Percentiles rank a stretch among this genome's conserved stretches.
phyloP scores from a whole-genome alignment of 2,329 filamentous ascomycete genomes.

The Verticillium zaregamsianum region DNA sequence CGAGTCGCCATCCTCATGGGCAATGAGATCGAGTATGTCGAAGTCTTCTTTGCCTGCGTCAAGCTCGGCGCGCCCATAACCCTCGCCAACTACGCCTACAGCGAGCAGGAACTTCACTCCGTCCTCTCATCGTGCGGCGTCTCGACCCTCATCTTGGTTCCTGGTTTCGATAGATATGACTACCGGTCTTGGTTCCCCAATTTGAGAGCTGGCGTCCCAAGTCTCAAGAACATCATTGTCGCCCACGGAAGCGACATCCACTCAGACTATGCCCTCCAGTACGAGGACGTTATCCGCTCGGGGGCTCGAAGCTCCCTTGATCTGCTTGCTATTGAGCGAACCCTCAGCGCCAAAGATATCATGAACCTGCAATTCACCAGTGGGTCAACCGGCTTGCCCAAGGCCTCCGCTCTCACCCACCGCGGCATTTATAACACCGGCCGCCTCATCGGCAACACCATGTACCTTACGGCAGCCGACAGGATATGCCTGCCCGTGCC shows the following conservation, averaged over 20 bases:
- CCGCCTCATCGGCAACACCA: conserved; percentile 67
- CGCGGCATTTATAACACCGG: conserved; percentile 60
- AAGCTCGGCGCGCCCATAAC: not conserved
- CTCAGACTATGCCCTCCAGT: not conserved
- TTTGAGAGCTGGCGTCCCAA: not conserved
- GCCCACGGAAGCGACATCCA: not conserved
- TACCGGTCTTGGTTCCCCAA: not conserved
- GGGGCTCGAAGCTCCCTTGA: not conserved
- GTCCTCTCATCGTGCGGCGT: not conserved
- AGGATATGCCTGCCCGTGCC: conserved; percentile 76
- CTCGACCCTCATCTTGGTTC: not conserved
- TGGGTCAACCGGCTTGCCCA: conserved; percentile 67
- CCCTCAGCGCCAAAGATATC: not conserved
- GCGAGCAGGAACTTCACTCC: not conserved
- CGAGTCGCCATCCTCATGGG: conserved; percentile 1
- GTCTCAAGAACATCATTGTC: not conserved
- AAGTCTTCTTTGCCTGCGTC: conserved; percentile 1
- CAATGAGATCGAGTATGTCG: conserved; percentile 1
- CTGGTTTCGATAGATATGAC: not conserved
- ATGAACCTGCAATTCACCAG: conserved; percentile 68
- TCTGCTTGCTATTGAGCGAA: not conserved
- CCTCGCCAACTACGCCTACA: conserved; percentile 1
- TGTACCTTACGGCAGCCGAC: conserved; percentile 64
- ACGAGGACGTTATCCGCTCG: not conserved
- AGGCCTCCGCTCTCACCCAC: conserved; percentile 70